Conservation (phyloP, 257 asterid genomes). For the Voacanga thouarsii region DNA sequence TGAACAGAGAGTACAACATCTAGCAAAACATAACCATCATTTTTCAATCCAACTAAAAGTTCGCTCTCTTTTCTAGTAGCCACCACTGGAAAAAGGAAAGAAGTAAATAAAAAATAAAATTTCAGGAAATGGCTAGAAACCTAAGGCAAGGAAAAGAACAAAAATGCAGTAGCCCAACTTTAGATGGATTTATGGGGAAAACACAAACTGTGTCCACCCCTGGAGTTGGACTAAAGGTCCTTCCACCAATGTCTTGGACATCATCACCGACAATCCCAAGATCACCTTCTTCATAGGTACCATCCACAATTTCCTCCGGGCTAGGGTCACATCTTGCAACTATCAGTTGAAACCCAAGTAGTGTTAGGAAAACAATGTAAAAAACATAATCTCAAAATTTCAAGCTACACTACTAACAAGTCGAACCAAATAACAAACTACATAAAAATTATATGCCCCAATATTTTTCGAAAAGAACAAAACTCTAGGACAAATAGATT, state of each 20-base stretch:
- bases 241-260: conserved; percentile 63
- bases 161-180: conserved; percentile 38
- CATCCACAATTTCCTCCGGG: conserved; percentile 52
- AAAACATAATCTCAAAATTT: neutral
- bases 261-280: conserved; percentile 90
- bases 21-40: conserved; percentile 72
- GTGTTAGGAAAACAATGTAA: neutral
- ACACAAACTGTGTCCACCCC: conserved; percentile 83
- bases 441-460: neutral
- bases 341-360: conserved; percentile 23
- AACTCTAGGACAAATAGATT: neutral
- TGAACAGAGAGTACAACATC: conserved; percentile 3
- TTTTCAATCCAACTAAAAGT: conserved; percentile 83
- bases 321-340: conserved; percentile 75
- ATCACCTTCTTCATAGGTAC: conserved; percentile 56
- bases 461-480: neutral
- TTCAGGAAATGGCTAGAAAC: neutral
- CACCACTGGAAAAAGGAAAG: conserved; percentile 53
- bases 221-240: conserved; percentile 67
- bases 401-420: too few species aligned
- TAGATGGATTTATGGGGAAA: conserved; percentile 87
- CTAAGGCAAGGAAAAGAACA: neutral
- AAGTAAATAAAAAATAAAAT: neutral
- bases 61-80: conserved; percentile 86
- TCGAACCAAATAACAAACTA: neutral